phyloP scores from a whole-genome alignment of 2,329 filamentous ascomycete species.

The Exophiala sp. region DNA sequence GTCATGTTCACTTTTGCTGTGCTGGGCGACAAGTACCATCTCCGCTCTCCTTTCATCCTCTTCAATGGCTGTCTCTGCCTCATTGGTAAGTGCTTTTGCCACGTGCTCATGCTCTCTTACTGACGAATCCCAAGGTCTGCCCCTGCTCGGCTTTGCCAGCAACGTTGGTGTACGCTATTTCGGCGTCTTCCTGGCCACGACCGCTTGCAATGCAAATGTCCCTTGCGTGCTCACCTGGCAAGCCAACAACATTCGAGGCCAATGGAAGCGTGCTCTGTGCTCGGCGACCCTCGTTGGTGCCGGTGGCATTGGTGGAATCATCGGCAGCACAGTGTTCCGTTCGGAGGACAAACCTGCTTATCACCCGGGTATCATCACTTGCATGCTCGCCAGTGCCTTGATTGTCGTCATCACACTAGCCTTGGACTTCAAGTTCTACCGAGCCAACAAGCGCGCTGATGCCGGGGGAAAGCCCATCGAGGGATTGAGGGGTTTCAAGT shows the following conservation, averaged over 20 bases:
- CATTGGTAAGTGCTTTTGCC: slow-evolving; percentile 14
- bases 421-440: slow-evolving; percentile 26
- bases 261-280: slow-evolving; percentile 74
- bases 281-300: slow-evolving; percentile 27
- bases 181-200: slow-evolving; percentile 71
- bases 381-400: slow-evolving; percentile 24
- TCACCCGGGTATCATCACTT: slow-evolving; percentile 29
- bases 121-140: slow-evolving; percentile 48
- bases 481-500: slow-evolving; percentile 23
- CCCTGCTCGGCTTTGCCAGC: slow-evolving; percentile 66
- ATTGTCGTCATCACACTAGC: slow-evolving; percentile 27
- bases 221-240: slow-evolving; percentile 74
- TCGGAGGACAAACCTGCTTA: slow-evolving; percentile 36
- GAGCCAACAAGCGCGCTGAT: slow-evolving; percentile 25
- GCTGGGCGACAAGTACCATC: slow-evolving; percentile 63
- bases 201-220: slow-evolving; percentile 73
- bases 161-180: slow-evolving; percentile 62
- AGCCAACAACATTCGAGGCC: slow-evolving; percentile 81
- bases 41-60: slow-evolving; percentile 70
- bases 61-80: slow-evolving; percentile 50
- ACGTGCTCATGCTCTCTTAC: not conserved
- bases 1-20: slow-evolving; percentile 70
- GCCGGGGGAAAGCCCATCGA: slow-evolving; percentile 25
- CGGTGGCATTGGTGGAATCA: slow-evolving; percentile 72
- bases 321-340: slow-evolving; percentile 69